A percentile compares a stretch with the other conserved stretches of the same genome.
These are phyloP conservation scores for Odonthalia washingtoniensis DNA, from an alignment of 31 red algal genomes.

Conservation along the genomic window DNA sequence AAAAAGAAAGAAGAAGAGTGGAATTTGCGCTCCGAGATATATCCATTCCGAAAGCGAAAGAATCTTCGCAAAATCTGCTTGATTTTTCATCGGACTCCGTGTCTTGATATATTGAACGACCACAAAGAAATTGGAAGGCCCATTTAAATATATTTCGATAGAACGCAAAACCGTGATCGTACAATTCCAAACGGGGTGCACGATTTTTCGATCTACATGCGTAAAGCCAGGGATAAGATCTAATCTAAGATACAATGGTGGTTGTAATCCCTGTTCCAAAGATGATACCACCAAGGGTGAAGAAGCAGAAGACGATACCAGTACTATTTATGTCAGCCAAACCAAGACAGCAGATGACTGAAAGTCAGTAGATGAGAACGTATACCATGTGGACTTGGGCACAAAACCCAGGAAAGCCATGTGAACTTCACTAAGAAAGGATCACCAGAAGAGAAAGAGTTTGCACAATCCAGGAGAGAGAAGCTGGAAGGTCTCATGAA, in stretches of 20 bases:
- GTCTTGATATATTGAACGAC: not conserved
- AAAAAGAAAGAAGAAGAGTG: too few species aligned
- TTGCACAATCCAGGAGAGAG: not conserved
- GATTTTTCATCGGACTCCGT: too few species aligned
- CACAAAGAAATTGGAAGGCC: not conserved
- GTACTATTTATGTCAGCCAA: not conserved
- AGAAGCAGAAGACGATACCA: not conserved
- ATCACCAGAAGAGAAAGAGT: not conserved
- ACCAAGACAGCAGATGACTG: not conserved
- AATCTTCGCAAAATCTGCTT: too few species aligned
- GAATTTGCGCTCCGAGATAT: too few species aligned
- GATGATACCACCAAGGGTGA: not conserved
- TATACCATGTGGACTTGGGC: not conserved
- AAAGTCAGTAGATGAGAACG: not conserved
- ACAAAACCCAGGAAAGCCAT: not conserved
- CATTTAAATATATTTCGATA: not conserved
- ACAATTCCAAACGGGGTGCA: not conserved
- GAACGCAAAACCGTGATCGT: not conserved
- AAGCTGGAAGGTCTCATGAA: not conserved
- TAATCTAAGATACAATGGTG: too few species aligned
- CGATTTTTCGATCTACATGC: not conserved
- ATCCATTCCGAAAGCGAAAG: too few species aligned
- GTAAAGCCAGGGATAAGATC: too few species aligned
- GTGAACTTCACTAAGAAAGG: not conserved
- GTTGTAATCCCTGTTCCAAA: too few species aligned